Evolutionary conservation across 2,329 filamentous ascomycete species (phyloP).

Genomic region (Aspergillus amoenus): DNA sequence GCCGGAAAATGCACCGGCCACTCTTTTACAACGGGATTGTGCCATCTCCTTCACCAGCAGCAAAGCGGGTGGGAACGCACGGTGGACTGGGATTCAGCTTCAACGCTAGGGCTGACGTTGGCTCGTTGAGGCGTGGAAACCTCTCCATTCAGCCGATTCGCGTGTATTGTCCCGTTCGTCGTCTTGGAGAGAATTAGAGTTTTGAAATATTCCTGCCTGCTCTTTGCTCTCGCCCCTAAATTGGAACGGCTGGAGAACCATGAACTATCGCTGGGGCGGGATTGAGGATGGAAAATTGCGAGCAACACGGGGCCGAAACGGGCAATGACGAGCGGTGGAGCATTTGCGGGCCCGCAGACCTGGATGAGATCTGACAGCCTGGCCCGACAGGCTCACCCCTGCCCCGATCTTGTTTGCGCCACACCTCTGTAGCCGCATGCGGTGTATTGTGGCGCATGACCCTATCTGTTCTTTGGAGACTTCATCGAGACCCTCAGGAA

Average conservation of each 20-base stretch:
- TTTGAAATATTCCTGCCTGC: background rate
- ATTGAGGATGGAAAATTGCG: background rate
- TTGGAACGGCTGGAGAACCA: background rate
- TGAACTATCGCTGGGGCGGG: background rate
- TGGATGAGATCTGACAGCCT: background rate
- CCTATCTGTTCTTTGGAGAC: background rate
- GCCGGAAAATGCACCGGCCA: background rate
- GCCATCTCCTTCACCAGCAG: background rate
- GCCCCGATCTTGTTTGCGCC: background rate
- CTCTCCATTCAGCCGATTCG: background rate
- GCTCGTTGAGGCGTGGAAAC: background rate
- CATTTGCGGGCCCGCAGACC: background rate
- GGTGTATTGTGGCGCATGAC: background rate
- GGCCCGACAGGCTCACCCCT: background rate
- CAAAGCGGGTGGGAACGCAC: background rate
- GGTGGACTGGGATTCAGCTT: background rate
- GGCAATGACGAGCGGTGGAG: background rate
- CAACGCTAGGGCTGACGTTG: background rate
- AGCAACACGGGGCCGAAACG: background rate
- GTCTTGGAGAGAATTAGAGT: background rate
- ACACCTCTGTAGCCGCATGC: background rate
- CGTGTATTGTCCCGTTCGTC: background rate
- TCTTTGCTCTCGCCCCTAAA: background rate
- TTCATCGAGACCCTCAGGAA: too few species aligned
- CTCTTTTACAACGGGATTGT: background rate